A percentile compares a stretch with the other conserved stretches of the same genome.
These are phyloP conservation scores for Phytophthora ohioensis DNA, from an alignment of 352 stramenopile genomes.

Conservation along the genomic window DNA sequence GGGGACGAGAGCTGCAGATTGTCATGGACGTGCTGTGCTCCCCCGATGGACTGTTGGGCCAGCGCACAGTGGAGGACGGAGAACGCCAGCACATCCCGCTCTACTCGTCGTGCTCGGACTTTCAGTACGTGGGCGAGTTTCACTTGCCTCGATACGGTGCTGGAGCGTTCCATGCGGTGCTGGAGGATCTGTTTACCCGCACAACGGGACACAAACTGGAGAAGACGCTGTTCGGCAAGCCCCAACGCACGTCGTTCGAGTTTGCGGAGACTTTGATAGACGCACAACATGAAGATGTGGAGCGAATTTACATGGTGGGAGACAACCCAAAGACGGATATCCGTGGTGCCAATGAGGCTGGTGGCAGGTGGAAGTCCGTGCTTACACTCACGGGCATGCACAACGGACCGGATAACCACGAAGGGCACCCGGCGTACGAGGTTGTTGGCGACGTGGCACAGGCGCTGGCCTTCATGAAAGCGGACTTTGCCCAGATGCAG, in stretches of 20 bases:
- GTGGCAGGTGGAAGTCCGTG: conserved; percentile 85
- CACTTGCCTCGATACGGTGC: conserved; percentile 84
- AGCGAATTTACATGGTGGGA: conserved; percentile 89
- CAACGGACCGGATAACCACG: conserved; percentile 70
- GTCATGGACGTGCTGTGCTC: conserved; percentile 80
- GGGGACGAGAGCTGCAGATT: conserved; percentile 79
- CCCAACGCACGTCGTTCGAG: conserved; percentile 74
- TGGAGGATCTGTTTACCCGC: conserved; percentile 84
- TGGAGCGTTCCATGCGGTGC: conserved; percentile 79
- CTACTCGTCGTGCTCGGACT: conserved; percentile 89
- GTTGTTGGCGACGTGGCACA: conserved; percentile 77
- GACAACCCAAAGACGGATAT: conserved; percentile 89
- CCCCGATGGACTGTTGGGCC: conserved; percentile 60
- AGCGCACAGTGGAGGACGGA: conserved; percentile 37
- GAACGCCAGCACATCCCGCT: conserved; percentile 73
- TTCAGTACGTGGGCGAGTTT: conserved; percentile 90
- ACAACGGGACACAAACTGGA: conserved; percentile 81
- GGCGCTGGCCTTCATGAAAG: conserved; percentile 81
- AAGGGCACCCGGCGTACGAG: conserved; percentile 67
- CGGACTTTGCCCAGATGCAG: conserved; percentile 64
- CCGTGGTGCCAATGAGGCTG: conserved; percentile 77
- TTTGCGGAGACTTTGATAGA: conserved; percentile 86
- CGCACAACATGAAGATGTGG: conserved; percentile 65
- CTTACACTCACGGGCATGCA: conserved; percentile 89
- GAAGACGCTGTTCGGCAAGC: conserved; percentile 85